Evolutionary conservation across 345 rosid genomes (phyloP).

Genomic region (Eucalyptus sideroxylon): DNA sequence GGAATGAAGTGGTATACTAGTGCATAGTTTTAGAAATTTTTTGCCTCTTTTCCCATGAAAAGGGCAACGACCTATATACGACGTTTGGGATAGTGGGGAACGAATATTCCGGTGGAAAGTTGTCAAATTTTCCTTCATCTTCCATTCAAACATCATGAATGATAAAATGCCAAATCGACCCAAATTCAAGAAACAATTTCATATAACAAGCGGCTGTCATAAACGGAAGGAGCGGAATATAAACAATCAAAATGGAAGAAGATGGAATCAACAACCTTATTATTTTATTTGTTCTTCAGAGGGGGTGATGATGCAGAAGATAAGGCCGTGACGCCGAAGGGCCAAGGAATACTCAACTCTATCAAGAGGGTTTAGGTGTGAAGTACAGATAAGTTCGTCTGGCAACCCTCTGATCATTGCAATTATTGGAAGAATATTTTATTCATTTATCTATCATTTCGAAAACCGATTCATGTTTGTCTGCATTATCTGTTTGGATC

Average conservation of each 20-base stretch:
- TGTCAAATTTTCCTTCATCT: background rate
- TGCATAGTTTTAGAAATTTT: too few relatives aligned
- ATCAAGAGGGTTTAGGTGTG: background rate
- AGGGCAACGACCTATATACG: background rate
- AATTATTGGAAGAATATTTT: background rate
- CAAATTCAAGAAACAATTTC: background rate
- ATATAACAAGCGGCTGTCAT: background rate
- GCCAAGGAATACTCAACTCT: background rate
- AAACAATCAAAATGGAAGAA: background rate
- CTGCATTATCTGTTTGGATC: background rate
- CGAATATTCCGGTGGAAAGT: background rate
- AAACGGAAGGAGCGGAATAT: background rate
- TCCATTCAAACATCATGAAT: background rate
- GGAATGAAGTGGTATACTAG: fast-evolving
- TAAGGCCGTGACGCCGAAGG: background rate
- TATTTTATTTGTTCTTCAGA: background rate
- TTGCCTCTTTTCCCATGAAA: background rate
- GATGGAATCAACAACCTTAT: background rate
- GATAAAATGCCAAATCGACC: background rate
- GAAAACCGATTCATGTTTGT: background rate
- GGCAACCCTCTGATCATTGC: background rate
- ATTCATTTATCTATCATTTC: background rate
- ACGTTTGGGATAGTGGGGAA: background rate
- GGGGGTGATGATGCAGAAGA: background rate
- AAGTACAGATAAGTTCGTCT: background rate